Base-by-base conservation (phyloP, 805 yeast species). In the Myxozyma monticola region DNA sequence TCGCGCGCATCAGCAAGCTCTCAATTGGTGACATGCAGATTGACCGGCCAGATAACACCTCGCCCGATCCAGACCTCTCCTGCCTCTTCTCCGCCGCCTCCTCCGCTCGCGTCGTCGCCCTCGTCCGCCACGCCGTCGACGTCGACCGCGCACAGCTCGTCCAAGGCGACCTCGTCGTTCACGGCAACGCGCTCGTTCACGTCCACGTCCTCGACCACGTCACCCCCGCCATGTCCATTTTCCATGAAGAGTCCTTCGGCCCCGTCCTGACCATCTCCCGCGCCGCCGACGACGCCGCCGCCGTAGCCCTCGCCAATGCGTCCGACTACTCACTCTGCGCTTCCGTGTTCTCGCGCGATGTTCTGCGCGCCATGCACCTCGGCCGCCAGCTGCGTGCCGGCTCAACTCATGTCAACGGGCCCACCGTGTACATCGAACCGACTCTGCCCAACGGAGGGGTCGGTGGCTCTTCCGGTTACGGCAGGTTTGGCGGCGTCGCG, bases 401-500 rank as follows among this genome's bases (percentile, higher is more conserved):
- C 17, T 10, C 15, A 2, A 12, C 37, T n/a, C 37, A 33, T n/a
- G 15, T 33, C 37, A 33, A 33, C 15, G 37, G 37, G 15, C 37
- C 50, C 9, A 46, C 50, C 20, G 20, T 46, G 6, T 46, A 26
- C 24, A 33, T 33, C 9, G 50, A 46, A 31, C 41, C 50, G 12
- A 46, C 50, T 10, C n/a, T 46, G 15, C 47, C 50, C 10, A 46
- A 46, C 42, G 50, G 50, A 9, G 50, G 50, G 4, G 48, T 46
- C 3, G 50, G 50, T 9, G 50, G 50, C 8, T 12, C 50, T 12
- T 44, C 49, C 30, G 50, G 50, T 6, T 46, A 46, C 22, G 50
- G 50, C 12, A 18, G 50, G 25, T 46, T 46, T 42, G 50, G 50
- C 2, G 50, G 50, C 7, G 14, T 42, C 14, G 17, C 29, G 15